Evolutionary conservation across 768 basidiomycete genomes (phyloP).

Genomic region (Auriscalpium vulgare): DNA sequence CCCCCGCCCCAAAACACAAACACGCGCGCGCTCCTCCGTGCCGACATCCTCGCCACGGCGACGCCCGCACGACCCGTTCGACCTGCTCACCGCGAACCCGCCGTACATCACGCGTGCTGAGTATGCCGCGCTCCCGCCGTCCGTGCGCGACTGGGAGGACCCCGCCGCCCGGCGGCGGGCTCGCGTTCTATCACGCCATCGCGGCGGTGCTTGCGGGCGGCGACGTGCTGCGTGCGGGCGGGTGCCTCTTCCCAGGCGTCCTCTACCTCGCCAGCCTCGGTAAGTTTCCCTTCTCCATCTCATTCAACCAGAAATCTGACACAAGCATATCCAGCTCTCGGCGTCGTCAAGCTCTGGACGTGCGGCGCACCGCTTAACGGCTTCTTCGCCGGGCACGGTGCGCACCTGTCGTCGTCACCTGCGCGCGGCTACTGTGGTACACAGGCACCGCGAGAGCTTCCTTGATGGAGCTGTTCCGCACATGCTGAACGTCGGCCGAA

Average conservation of each 20-base stretch:
- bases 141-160: slow-evolving; percentile 77
- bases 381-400: no score
- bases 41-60: slow-evolving; percentile 31
- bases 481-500: no score
- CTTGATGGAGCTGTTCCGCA: no score
- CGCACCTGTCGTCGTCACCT: no score
- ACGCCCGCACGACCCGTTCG: slow-evolving; percentile 39
- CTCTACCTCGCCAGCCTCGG: no score
- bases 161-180: slow-evolving; percentile 44
- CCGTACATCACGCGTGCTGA: slow-evolving; percentile 74
- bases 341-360: no score
- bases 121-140: slow-evolving; percentile 53
- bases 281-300: no score
- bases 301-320: no score
- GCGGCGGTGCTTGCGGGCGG: slow-evolving; percentile 45
- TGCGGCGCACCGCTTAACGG: no score
- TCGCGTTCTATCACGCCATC: slow-evolving; percentile 71
- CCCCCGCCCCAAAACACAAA: slow-evolving; percentile 9
- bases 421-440: no score
- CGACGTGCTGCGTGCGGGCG: slow-evolving; percentile 43
- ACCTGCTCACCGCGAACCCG: slow-evolving; percentile 79
- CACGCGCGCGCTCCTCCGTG: slow-evolving; percentile 31
- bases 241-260: slow-evolving; percentile 29
- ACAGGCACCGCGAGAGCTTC: no score
- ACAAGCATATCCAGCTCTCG: no score